Evolutionary conservation across 2,329 filamentous ascomycete genomes (phyloP).

Genomic region (Cladosporium sphaerospermum): DNA sequence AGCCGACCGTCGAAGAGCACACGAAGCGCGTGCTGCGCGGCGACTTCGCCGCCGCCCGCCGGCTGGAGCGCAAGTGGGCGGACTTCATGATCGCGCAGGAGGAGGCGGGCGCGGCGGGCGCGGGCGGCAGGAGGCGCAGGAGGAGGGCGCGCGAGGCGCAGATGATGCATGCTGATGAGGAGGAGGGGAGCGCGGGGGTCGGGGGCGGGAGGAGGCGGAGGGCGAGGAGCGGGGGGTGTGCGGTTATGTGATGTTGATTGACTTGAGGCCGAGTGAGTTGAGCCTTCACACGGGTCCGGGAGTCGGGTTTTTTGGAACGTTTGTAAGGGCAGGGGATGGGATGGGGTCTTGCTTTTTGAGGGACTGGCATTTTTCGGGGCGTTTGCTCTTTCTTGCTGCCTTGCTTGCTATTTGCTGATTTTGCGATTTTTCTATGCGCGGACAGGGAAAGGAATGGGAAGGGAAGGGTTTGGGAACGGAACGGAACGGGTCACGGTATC

Average conservation of each 20-base stretch:
- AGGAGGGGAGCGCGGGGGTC: slow-evolving; percentile 49
- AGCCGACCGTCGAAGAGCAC: slow-evolving; percentile 91
- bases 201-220: slow-evolving; percentile 39
- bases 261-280: not conserved
- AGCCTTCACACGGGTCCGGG: not conserved
- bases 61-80: slow-evolving; percentile 87
- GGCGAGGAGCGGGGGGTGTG: slow-evolving; percentile 44
- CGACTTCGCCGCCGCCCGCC: slow-evolving; percentile 64
- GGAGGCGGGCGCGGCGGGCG: slow-evolving; percentile 66
- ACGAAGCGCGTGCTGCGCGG: slow-evolving; percentile 76
- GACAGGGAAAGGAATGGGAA: no score
- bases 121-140: slow-evolving; percentile 61
- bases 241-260: slow-evolving; percentile 38
- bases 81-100: slow-evolving; percentile 91
- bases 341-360: not conserved
- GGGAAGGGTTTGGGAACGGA: no score
- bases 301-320: not conserved
- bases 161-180: slow-evolving; percentile 72
- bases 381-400: no score
- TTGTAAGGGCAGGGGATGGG: not conserved
- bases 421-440: no score
- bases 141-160: slow-evolving; percentile 76
- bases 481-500: no score
- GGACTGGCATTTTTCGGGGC: no score
- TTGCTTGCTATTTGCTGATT: no score